Conservation (phyloP, 495 filamentous ascomycete genomes). For the Sphaerosporella brunnea region DNA sequence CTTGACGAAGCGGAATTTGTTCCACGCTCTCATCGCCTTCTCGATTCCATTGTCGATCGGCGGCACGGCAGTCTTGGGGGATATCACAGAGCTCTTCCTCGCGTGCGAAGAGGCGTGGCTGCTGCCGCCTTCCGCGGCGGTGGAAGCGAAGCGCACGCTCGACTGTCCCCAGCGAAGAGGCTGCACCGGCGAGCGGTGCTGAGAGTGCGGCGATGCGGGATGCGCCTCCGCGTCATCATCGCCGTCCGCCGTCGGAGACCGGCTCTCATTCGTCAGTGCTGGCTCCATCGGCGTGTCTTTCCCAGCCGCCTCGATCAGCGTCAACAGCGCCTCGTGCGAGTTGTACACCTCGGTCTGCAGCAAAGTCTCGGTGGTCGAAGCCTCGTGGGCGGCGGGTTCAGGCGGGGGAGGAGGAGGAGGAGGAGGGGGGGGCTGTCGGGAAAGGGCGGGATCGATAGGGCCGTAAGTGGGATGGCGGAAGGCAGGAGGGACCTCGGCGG, state of each 20-base stretch:
- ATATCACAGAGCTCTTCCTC: background rate
- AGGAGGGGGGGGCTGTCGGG: background rate
- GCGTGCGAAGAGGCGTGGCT: background rate
- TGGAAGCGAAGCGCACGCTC: background rate
- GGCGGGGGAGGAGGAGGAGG: background rate
- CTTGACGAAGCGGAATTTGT: slow-evolving; percentile 74
- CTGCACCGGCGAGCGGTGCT: background rate
- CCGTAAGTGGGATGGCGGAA: background rate
- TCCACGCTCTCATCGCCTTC: slow-evolving; percentile 71
- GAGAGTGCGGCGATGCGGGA: background rate
- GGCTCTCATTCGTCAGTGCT: slow-evolving; percentile 6
- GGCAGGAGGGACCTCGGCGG: background rate
- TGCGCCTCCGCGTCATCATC: background rate
- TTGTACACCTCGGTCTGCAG: slow-evolving; percentile 41
- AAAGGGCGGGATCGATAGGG: background rate
- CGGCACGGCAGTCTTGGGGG: background rate
- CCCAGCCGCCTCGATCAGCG: slow-evolving; percentile 42
- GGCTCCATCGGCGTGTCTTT: slow-evolving; percentile 23
- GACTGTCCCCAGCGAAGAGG: background rate
- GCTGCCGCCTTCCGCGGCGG: background rate
- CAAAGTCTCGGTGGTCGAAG: slow-evolving; percentile 35
- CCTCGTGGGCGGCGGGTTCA: slow-evolving; percentile 11
- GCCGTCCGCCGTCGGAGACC: slow-evolving; percentile 1
- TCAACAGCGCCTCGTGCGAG: slow-evolving; percentile 41
- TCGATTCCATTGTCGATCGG: slow-evolving; percentile 28